These are phyloP conservation scores for Suhomyces choctaworum DNA, from an alignment of 1,139 yeast species.

Conservation along the genomic window DNA sequence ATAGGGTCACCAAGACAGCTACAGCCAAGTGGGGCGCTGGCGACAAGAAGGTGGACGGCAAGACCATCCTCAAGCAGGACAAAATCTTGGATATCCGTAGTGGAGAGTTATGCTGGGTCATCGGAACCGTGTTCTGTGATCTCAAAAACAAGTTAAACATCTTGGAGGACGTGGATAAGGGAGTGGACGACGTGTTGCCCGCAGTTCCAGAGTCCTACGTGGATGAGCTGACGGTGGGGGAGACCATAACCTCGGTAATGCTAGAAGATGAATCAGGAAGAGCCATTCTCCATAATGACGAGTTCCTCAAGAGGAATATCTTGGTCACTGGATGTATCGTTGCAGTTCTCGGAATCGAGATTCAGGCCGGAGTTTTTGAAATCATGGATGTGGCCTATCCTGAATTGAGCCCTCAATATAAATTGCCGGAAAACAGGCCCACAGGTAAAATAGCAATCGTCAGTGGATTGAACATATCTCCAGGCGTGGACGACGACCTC, in stretches of 20 bases:
- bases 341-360: conserved; percentile 84
- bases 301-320: conserved; percentile 44
- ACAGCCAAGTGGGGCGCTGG: conserved; percentile 49
- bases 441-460: conserved; percentile 55
- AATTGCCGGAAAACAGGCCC: conserved; percentile 19
- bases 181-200: conserved; percentile 54
- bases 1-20: conserved; percentile 52
- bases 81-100: conserved; percentile 78
- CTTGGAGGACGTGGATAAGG: conserved; percentile 72
- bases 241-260: conserved; percentile 58
- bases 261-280: conserved; percentile 95
- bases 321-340: conserved; percentile 87
- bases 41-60: conserved; percentile 36
- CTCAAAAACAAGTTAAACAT: conserved; percentile 84
- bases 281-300: conserved; percentile 68
- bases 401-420: conserved; percentile 56
- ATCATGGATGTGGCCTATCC: conserved; percentile 82
- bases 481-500: conserved; percentile 38
- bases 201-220: conserved; percentile 30
- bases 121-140: conserved; percentile 86
- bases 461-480: conserved; percentile 68
- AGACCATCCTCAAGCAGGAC: conserved; percentile 39
- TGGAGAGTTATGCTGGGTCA: conserved; percentile 78
- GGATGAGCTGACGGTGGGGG: conserved; percentile 17
- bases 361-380: conserved; percentile 80